These are phyloP conservation scores for Kuraishia capsulata DNA, from an alignment of 805 yeast genomes.

Conservation along the genomic window DNA sequence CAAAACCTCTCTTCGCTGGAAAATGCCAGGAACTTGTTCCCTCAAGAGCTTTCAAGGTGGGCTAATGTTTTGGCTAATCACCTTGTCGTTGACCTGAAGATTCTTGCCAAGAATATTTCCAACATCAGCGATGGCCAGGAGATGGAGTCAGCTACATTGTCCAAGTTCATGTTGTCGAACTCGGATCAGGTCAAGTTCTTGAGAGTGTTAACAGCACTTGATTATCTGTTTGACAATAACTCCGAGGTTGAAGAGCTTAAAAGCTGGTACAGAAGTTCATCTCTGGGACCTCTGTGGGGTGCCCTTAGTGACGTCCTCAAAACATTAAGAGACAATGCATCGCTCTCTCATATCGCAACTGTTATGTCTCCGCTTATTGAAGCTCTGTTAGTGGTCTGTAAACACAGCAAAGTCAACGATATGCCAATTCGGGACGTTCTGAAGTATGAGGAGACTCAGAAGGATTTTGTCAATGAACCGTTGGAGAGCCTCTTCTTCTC, in stretches of 20 bases:
- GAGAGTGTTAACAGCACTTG: constrained; percentile 79
- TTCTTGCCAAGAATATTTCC: constrained; percentile 35
- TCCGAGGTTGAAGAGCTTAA: constrained; percentile 41
- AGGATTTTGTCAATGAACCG: constrained; percentile 66
- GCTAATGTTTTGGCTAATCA: constrained; percentile 52
- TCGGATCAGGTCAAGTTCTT: constrained; percentile 87
- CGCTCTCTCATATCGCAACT: constrained; percentile 60
- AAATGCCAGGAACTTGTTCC: constrained; percentile 55
- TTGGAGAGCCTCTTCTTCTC: constrained; percentile 73
- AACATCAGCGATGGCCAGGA: constrained; percentile 27
- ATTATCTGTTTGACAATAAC: constrained; percentile 59
- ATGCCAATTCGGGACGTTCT: constrained; percentile 42
- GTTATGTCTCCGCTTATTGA: constrained; percentile 82
- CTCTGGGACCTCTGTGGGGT: constrained; percentile 78
- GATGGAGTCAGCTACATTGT: constrained; percentile 43
- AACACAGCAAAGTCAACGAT: constrained; percentile 62
- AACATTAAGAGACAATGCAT: constrained; percentile 48
- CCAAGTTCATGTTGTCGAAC: constrained; percentile 66
- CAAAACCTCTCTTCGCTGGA: constrained; percentile 59
- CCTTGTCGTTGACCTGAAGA: constrained; percentile 46
- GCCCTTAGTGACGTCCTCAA: constrained; percentile 67
- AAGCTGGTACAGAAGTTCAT: constrained; percentile 53
- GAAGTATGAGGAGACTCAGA: constrained; percentile 53
- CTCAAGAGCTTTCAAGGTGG: constrained; percentile 52
- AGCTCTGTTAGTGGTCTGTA: constrained; percentile 93